Evolutionary conservation across 2,329 filamentous ascomycete genomes (phyloP).

Genomic region (Aspergillus viridinutans): DNA sequence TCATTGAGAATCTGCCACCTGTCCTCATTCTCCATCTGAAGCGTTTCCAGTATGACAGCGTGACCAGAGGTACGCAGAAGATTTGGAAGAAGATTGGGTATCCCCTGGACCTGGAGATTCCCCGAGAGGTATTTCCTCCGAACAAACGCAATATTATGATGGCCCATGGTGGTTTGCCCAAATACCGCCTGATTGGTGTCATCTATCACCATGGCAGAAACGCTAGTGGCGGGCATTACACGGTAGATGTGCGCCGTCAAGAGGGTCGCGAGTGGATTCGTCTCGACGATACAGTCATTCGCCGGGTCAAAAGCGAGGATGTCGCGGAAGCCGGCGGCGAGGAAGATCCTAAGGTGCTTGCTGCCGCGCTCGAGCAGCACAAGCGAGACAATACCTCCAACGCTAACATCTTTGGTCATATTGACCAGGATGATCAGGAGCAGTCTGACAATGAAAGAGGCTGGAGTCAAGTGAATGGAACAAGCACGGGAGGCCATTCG

Average conservation of each 20-base stretch:
- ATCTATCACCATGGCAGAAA: constrained; percentile 98
- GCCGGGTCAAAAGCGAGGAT: constrained; percentile 78
- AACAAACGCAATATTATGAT: constrained; percentile 64
- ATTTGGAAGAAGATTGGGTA: constrained; percentile 99
- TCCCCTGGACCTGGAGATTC: constrained; percentile 89
- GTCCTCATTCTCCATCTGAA: constrained; percentile 94
- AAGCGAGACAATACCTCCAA: constrained; percentile 49
- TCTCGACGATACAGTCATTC: constrained; percentile 87
- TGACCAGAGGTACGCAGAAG: constrained; percentile 80
- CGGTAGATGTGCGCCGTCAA: constrained; percentile 91
- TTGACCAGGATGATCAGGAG: constrained; percentile 61
- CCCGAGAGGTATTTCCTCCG: constrained; percentile 79
- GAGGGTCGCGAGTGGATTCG: constrained; percentile 96
- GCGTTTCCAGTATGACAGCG: constrained; percentile 91
- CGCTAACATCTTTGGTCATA: constrained; percentile 71
- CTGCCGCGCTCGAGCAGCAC: constrained; percentile 62
- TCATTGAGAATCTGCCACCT: constrained; percentile 85
- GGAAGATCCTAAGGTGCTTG: constrained; percentile 67
- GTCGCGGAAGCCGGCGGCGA: constrained; percentile 82
- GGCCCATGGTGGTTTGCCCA: constrained; percentile 66
- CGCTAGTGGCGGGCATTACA: constrained; percentile 93
- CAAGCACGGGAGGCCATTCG: constrained; percentile 38
- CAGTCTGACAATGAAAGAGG: constrained; percentile 59
- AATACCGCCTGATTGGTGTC: constrained; percentile 81
- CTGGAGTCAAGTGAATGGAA: constrained; percentile 83